Base-by-base conservation (phyloP, 1,284 basidiomycete genomes). In the Ceratorhiza oryzae-sativae region DNA sequence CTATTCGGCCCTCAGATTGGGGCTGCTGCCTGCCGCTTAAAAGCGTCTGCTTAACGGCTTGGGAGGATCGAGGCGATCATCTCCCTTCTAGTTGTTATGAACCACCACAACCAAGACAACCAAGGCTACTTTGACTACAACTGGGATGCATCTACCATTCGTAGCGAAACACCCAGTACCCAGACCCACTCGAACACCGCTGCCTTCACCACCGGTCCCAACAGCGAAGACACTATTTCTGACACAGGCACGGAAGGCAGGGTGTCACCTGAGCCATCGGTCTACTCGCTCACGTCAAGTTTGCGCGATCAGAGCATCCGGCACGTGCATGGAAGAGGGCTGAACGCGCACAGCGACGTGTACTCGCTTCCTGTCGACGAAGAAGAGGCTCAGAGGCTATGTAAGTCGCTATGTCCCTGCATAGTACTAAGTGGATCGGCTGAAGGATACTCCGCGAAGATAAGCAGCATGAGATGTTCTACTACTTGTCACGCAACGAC, bases 311-410 rank as follows among this genome's bases (percentile, higher is more conserved):
- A 85, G 46, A 84, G 86, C 0, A 89, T 87, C 79, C 85, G 83
- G 59, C 83, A 87, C 45, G 90, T 91, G 76, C 88, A 86, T 73
- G 91, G 91, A 0, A 82, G 91, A 41, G 84, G 83, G 27, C 78
- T 92, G 58, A 92, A 92, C 79, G 91, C 87, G 74, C 90, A 90
- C 74, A 92, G 90, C 0, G 89, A 92, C 58, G 84, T 92, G 3
- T 92, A 92, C 78, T 85, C 84, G 41, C 81, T 93, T 23, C 89
- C 91, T 13, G 91, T 89, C 27, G 91, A 93, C 75, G 87, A 88
- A 8, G 89, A 91, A 76, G 91, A 93, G 76, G 80, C 89, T 30
- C 83, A 86, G 32, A 85, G 91, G 68, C 83, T 92, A 10, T 67
- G 63, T 67, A 39, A 84, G 91, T 91, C 75, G 62, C 86, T 80